Base-by-base conservation (phyloP, 345 rosid genomes). In the Eucalyptus microcorys region DNA sequence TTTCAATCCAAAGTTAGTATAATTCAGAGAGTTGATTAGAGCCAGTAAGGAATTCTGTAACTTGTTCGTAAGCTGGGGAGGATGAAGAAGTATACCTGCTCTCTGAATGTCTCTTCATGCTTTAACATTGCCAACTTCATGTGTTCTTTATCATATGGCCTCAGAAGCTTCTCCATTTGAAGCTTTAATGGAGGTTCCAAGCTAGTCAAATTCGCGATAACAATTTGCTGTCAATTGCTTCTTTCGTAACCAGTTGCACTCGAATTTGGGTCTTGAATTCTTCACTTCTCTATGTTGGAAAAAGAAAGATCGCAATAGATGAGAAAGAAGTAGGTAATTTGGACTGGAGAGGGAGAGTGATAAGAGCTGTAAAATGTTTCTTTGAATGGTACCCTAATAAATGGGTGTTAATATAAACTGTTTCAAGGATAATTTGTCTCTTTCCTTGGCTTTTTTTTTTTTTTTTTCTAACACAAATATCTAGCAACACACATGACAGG, bases 61-160 rank as follows among this genome's bases (percentile, higher is more conserved):
- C 47, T 40, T 40, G 47, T 14, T 15, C 16, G 68, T 37, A 34
- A 71, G 81, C 21, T 71, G 81, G 30, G 30, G 15, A 76, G 84
- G 84, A 40, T 76, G 47, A 76, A 22, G 47, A 76, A 40, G 84
- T 76, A 37, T 89, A 96, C 99, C 99, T 98, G 99, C 88, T 96
- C 93, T 93, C 93, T 98, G 94, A 98, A 98, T 59, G 98, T 98
- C 94, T 98, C 95, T 93, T 98, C 99, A 88, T 98, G 99, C 91
- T 95, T 95, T 71, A 98, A 91, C 94, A 98, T 98, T 90, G 97
- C 98, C 97, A 94, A 90, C 93, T 93, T 97, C 99, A 98, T 95
- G 94, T 81, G 92, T 88, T 97, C 98, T 94, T 94, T 95, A 76
- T 96, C 98, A 90, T 94, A 94, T 66, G 97, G 95, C 90, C 93